Percentiles rank a stretch among this genome's conserved stretches.
These are phyloP conservation scores for Chrysanthemum seticuspe DNA, from an alignment of 129 eudicot species.

Conservation along the genomic window DNA sequence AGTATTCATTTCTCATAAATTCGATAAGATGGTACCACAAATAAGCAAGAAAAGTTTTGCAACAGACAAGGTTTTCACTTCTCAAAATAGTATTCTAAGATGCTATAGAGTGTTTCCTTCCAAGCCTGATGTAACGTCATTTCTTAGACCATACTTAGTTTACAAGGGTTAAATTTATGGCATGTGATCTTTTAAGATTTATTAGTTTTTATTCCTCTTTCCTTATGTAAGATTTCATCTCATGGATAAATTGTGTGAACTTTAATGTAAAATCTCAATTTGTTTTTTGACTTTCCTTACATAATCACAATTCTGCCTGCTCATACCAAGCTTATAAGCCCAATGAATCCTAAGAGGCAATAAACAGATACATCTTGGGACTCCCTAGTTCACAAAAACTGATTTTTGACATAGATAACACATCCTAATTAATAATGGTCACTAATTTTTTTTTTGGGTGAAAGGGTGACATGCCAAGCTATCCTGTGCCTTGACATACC, in stretches of 20 bases:
- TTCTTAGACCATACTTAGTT: background rate
- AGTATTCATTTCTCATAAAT: background rate
- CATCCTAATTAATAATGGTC: background rate
- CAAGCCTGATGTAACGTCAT: background rate
- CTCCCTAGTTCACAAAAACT: too few relatives aligned
- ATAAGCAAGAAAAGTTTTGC: background rate
- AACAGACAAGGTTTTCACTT: background rate
- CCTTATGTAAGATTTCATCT: background rate
- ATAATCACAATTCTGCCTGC: conserved; percentile 1
- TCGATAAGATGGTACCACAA: too few relatives aligned
- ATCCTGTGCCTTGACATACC: too few relatives aligned
- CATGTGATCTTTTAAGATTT: background rate
- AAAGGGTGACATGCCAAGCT: too few relatives aligned
- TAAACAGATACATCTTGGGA: background rate
- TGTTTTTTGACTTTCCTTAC: background rate
- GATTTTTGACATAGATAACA: conserved; percentile 4
- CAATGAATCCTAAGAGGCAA: conserved; percentile 12
- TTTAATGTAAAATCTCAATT: too few relatives aligned
- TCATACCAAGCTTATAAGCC: too few relatives aligned
- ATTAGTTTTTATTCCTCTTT: conserved; percentile 7
- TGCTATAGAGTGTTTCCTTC: too few relatives aligned
- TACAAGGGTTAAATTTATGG: background rate
- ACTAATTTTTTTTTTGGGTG: too few relatives aligned
- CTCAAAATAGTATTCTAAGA: too few relatives aligned
- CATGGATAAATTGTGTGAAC: too few relatives aligned